These are phyloP conservation scores for Naganishia albida DNA, from an alignment of 1,284 basidiomycete species.

Conservation along the genomic window DNA sequence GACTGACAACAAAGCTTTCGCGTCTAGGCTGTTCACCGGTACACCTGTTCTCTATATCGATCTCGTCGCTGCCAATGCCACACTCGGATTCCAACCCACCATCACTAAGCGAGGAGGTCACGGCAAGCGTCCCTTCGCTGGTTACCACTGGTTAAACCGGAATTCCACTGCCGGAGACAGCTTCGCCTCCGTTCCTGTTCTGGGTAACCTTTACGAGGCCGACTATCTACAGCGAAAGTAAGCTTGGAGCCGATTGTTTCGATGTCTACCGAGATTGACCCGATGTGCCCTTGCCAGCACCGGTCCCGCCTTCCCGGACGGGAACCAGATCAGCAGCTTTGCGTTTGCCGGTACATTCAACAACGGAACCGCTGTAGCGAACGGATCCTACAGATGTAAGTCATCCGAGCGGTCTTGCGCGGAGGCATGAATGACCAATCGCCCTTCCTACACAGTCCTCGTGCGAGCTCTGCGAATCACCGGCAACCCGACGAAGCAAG, in stretches of 20 bases:
- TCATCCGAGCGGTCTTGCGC: background rate
- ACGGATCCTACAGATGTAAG: slow-evolving; percentile 60
- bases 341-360: slow-evolving; percentile 57
- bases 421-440: background rate
- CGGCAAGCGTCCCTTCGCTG: slow-evolving; percentile 14
- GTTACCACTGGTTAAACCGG: slow-evolving; percentile 18
- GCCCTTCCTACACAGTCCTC: slow-evolving; percentile 52
- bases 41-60: slow-evolving; percentile 59
- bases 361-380: slow-evolving; percentile 63
- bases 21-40: slow-evolving; percentile 59
- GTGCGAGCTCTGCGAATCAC: slow-evolving; percentile 64
- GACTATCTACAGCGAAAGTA: slow-evolving; percentile 55
- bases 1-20: slow-evolving; percentile 8
- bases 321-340: slow-evolving; percentile 54
- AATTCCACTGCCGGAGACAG: slow-evolving; percentile 33
- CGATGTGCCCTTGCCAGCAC: slow-evolving; percentile 32
- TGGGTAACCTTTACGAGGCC: slow-evolving; percentile 55
- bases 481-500: slow-evolving; percentile 58
- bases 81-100: slow-evolving; percentile 45
- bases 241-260: slow-evolving; percentile 32
- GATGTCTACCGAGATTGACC: slow-evolving; percentile 27
- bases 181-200: slow-evolving; percentile 53
- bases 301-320: slow-evolving; percentile 43
- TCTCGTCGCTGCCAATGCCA: slow-evolving; percentile 53
- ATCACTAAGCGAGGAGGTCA: slow-evolving; percentile 32